These are phyloP conservation scores for Fusarium cicatricum DNA, from an alignment of 2,329 filamentous ascomycete genomes.

Conservation along the genomic window DNA sequence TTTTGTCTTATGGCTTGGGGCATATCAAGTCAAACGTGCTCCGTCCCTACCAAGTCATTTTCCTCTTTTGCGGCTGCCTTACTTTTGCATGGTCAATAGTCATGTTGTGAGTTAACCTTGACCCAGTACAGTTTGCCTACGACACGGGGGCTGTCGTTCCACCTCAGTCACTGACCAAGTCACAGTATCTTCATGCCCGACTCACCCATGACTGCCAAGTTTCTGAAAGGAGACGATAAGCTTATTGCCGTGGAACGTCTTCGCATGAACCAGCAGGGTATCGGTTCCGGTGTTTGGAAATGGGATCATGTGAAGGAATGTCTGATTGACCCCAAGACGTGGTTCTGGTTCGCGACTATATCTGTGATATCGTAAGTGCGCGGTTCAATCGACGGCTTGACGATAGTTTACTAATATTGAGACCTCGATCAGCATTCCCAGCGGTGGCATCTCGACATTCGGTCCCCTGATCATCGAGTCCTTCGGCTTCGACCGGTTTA, in stretches of 20 bases:
- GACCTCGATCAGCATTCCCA: slow-evolving; percentile 52
- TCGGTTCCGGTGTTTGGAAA: slow-evolving; percentile 50
- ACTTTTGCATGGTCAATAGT: slow-evolving; percentile 56
- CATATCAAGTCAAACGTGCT: slow-evolving; percentile 39
- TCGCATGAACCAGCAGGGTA: slow-evolving; percentile 58
- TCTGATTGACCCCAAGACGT: slow-evolving; percentile 52
- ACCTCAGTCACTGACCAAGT: too few species aligned
- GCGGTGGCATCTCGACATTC: slow-evolving; percentile 66
- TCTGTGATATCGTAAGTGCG: slow-evolving; percentile 59
- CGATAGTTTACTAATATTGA: too few species aligned
- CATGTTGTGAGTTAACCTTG: slow-evolving; percentile 49
- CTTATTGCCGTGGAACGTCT: slow-evolving; percentile 65
- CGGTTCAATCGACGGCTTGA: too few species aligned
- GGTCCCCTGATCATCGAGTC: slow-evolving; percentile 65
- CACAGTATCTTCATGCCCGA: slow-evolving; percentile 64
- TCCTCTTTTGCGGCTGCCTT: slow-evolving; percentile 46
- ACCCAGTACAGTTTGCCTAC: too few species aligned
- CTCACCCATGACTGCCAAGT: slow-evolving; percentile 67
- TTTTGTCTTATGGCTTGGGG: slow-evolving; percentile 44
- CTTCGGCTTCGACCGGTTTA: slow-evolving; percentile 64
- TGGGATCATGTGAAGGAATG: slow-evolving; percentile 54
- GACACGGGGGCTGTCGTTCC: too few species aligned
- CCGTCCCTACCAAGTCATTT: slow-evolving; percentile 20
- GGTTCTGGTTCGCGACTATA: slow-evolving; percentile 54
- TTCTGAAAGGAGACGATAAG: slow-evolving; percentile 64